Base-by-base conservation (phyloP, 2,329 filamentous ascomycete genomes). In the Periconia digitata region DNA sequence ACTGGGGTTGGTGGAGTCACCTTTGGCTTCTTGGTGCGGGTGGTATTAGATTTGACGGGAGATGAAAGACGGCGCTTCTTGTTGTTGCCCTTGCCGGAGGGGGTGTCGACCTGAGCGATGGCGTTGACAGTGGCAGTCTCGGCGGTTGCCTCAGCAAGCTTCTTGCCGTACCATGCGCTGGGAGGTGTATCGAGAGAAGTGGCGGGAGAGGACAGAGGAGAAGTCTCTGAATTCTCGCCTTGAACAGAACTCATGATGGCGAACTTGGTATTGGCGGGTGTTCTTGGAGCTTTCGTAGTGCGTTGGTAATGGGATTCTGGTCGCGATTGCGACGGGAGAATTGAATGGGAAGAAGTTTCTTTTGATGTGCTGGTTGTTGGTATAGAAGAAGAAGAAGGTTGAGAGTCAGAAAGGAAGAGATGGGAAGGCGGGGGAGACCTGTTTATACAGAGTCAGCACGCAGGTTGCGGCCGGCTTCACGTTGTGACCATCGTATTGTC, bases 131-230 rank as follows among this genome's bases (percentile, higher is more conserved):
- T 8, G 27, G 8, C 27, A 40, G 46, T 8, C 24, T 27, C 8
- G 29, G n/a, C n/a, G n/a, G n/a, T n/a, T n/a, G n/a, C n/a, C n/a
- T n/a, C n/a, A n/a, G n/a, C n/a, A n/a, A n/a, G n/a, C n/a, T 32
- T 38, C 3, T 36, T 13, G 16, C 21, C 39, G 13, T 36, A 21
- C 29, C 23, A 44, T 10, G 15, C 24, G 2, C 36, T 44, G n/a
- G 36, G 36, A 16, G 44, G 40, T 34, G 50, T 46, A 24, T 34
- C 24, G 29, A 40, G 15, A 12, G 34, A 23, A 7, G 53, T 47
- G 12, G 36, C 46, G 6, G 47, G 40, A 0, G 51, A 54, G 21
- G 58, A 59, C 7, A 58, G 45, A 8, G 58, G 44, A 16, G 55
- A 55, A 16, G 51, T 53, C 35, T 34, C n/a, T 15, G 27, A 15